Base-by-base conservation (phyloP, 345 rosid species). In the Brassica cretica region DNA sequence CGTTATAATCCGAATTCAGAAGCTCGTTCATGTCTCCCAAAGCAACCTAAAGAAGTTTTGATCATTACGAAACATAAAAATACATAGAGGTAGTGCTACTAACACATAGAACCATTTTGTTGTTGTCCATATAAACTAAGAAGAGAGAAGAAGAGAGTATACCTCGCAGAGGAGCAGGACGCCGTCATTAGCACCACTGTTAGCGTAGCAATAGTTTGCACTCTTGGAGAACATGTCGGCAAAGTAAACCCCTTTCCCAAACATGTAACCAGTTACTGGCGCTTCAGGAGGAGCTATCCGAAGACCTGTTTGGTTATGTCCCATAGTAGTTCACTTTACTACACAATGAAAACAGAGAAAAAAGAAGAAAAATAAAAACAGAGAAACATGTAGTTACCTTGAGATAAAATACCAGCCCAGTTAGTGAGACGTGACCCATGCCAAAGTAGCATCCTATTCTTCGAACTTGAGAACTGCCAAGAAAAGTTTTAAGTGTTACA, bases 171-270 rank as follows among this genome's bases (percentile, higher is more conserved):
- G 84, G 62, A 94, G 92, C 68, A 94, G 88, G 61, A 89, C 98
- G 2, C 96, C 97, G 60, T 89, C 78, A 37, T 82, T 80, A 64
- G 83, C 63, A 49, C 86, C 25, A 30, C 30, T 46, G 75, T 53
- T 84, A 63, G 94, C 83, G 79, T 81, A 94, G 81, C 97, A 94
- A 76, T 94, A 94, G 76, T 92, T 92, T 1, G 96, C 97, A 72
- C 97, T 94, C 85, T 94, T 94, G 75, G 97, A 92, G 91, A 94
- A 94, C 96, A 94, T 90, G 76, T 94, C 98, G 15, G 96, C 94
- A 73, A 94, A 94, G 85, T 94, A 94, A 79, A 94, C 94, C 29
- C 96, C 98, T 86, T 94, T 94, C 9, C 98, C 98, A 70, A 92
- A 94, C 97, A 90, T 90, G 87, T 94, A 92, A 56, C 96, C 96